A percentile compares a stretch with the other conserved stretches of the same genome.
Evolutionary conservation across 2,329 filamentous ascomycete genomes (phyloP).

Genomic region (Stemphylium beticola): DNA sequence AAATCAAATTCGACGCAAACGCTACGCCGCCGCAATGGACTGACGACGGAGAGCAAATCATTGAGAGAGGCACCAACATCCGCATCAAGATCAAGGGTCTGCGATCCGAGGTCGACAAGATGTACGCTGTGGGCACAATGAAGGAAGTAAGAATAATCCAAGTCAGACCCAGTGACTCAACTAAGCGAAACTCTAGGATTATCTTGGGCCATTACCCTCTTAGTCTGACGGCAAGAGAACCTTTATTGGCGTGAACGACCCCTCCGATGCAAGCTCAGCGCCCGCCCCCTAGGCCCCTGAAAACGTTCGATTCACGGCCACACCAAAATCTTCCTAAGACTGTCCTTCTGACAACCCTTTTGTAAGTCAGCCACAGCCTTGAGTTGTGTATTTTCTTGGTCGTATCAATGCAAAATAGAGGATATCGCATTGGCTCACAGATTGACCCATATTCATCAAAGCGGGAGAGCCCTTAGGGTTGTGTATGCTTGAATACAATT

Average conservation of each 20-base stretch:
- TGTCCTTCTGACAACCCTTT: background rate
- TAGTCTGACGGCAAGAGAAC: conserved; percentile 21
- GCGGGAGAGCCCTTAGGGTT: background rate
- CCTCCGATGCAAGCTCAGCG: background rate
- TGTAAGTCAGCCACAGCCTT: background rate
- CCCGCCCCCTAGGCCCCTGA: background rate
- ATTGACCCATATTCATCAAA: background rate
- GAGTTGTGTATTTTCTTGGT: background rate
- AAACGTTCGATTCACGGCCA: background rate
- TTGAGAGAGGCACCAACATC: conserved; percentile 92
- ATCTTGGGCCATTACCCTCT: conserved; percentile 46
- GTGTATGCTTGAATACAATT: background rate
- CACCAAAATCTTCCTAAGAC: background rate
- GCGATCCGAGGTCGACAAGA: conserved; percentile 88
- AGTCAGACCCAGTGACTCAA: conserved; percentile 2
- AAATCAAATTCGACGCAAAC: conserved; percentile 94
- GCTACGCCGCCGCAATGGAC: conserved; percentile 97
- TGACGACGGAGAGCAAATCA: conserved; percentile 90
- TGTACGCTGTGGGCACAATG: conserved; percentile 97
- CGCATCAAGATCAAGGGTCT: conserved; percentile 94
- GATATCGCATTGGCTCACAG: background rate
- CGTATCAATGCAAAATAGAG: background rate
- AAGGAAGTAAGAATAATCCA: conserved; percentile 65
- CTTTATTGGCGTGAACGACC: background rate
- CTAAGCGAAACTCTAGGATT: conserved; percentile 42